A percentile compares a stretch with the other conserved stretches of the same genome.
phyloP scores from a whole-genome alignment of 257 asterid species.

The Nyctanthes arbortristis region DNA sequence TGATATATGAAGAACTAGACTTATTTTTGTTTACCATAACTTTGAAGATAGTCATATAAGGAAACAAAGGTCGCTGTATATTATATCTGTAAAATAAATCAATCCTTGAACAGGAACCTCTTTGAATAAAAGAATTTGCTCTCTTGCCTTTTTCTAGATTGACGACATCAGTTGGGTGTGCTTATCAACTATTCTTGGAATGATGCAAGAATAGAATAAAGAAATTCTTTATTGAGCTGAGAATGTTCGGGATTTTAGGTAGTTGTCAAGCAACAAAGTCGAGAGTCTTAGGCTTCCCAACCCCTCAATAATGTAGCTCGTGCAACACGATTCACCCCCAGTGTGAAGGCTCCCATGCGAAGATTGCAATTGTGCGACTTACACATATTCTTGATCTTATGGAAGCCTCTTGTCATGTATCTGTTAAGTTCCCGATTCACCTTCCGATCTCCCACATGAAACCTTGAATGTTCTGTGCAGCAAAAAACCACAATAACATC shows the following conservation, averaged over 20 bases:
- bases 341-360: constrained; percentile 86
- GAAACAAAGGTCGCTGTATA: constrained; percentile 2
- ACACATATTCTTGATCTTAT: constrained; percentile 64
- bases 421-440: constrained; percentile 65
- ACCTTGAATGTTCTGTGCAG: constrained; percentile 79
- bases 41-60: constrained; percentile 7
- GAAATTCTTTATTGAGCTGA: neutral
- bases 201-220: neutral
- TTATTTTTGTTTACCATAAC: constrained; percentile 12
- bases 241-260: neutral
- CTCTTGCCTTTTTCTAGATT: constrained; percentile 6
- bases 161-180: constrained; percentile 4
- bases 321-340: constrained; percentile 89
- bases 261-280: neutral
- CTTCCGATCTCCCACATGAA: constrained; percentile 92
- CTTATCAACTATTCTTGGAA: constrained; percentile 10
- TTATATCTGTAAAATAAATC: constrained; percentile 6
- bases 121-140: constrained; percentile 2
- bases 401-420: constrained; percentile 80
- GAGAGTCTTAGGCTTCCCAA: constrained; percentile 68
- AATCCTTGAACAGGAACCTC: constrained; percentile 6
- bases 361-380: constrained; percentile 69
- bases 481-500: constrained; percentile 1
- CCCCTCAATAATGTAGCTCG: constrained; percentile 78
- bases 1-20: neutral